Percentiles rank a stretch among this genome's conserved stretches.
Conservation (phyloP, 305 asterid species). For the Fraxinus ornus region DNA sequence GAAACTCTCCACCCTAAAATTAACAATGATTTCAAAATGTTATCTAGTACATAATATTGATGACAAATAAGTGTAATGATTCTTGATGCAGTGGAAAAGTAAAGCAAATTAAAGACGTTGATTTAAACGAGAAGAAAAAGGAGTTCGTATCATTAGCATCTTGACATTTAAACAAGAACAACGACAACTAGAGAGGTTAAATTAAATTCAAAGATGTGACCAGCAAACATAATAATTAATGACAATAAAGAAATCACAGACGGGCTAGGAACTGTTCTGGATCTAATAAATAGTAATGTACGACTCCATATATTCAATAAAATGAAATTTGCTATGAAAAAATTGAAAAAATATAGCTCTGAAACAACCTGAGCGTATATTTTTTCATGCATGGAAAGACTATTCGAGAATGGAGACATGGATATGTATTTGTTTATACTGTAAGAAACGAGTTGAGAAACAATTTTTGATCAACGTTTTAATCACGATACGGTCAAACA, state of each 20-base stretch:
- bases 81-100: slow-evolving; percentile 33
- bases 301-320: neutral
- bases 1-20: slow-evolving; percentile 78
- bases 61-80: slow-evolving; percentile 28
- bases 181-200: neutral
- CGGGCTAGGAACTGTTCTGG: neutral
- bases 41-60: neutral
- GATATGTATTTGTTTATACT: neutral
- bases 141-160: neutral
- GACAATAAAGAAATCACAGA: neutral
- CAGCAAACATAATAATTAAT: neutral
- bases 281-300: neutral
- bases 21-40: neutral
- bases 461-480: neutral
- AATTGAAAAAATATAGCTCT: neutral
- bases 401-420: neutral
- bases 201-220: neutral
- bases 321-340: neutral
- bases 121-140: neutral
- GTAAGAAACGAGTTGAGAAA: neutral
- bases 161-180: slow-evolving; percentile 12
- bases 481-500: slow-evolving; percentile 1
- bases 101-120: slow-evolving; percentile 16
- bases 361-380: neutral
- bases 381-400: slow-evolving; percentile 6